Base-by-base conservation (phyloP, 106 monocot genomes). In the Apostasia ramifera region DNA sequence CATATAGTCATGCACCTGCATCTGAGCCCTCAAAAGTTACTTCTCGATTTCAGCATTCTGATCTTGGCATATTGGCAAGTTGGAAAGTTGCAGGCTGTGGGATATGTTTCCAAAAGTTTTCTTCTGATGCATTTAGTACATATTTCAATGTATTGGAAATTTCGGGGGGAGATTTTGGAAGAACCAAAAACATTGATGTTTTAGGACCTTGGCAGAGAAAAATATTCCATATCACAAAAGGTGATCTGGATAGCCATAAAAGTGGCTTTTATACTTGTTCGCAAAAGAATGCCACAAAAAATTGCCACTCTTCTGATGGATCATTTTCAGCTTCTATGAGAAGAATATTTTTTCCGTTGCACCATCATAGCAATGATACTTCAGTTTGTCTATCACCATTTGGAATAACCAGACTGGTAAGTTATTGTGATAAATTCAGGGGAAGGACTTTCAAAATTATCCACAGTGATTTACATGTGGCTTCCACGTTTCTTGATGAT, bases 361-460 rank as follows among this genome's bases (percentile, higher is more conserved):
- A 83, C 47, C 77, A 71, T 77, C 72, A 3, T 67, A 73, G 69
- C n/a, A 67, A 50, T 7, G 69, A 83, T n/a, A 75, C 75, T 58
- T 72, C 54, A 39, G 70, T 89, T 66, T 89, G 80, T 44, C 71
- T 95, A 70, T 95, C 92, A 63, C 78, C 89, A 53, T 84, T 89
- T 82, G 95, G 95, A 76, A 66, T 95, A 39, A 86, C 78, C 4
- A 82, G 84, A 46, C 65, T 92, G 26, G 61, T 86, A 44, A 76
- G 67, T 77, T 66, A 59, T 70, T 58, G 10, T 55, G 69, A 61
- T 70, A 9, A 7, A 8, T 64, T 26, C 67, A 7, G 78, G 67
- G 62, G 53, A 73, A 66, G 79, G 61, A 6, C 52, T 42, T 47
- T 59, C 55, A 84, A 79, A 73, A 75, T 95, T 71, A 76, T 84